Percentiles rank a stretch among this genome's conserved stretches.
Evolutionary conservation across 345 rosid genomes (phyloP).

Genomic region (Camelina laxa): DNA sequence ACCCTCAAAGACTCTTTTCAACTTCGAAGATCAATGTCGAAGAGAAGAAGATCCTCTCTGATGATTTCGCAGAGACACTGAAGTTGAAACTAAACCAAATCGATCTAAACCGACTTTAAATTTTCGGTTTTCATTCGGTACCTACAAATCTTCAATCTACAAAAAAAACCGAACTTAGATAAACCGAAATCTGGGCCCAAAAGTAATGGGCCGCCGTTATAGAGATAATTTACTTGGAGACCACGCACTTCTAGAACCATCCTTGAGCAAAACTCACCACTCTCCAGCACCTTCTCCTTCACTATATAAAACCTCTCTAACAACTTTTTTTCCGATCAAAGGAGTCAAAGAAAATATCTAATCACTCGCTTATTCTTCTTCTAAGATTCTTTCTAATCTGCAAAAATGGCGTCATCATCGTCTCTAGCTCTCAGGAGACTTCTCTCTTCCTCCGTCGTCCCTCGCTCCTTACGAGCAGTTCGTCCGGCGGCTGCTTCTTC

Average conservation of each 20-base stretch:
- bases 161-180: neutral
- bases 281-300: conserved; percentile 2
- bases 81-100: conserved; percentile 28
- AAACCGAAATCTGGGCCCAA: conserved; percentile 29
- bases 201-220: conserved; percentile 18
- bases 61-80: neutral
- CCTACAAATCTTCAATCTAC: neutral
- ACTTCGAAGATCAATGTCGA: conserved; percentile 9
- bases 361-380: neutral
- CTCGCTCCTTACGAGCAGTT: conserved; percentile 15
- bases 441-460: conserved; percentile 37
- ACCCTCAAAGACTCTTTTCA: neutral
- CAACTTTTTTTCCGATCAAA: neutral
- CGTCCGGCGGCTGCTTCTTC: conserved; percentile 36
- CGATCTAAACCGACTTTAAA: conserved; percentile 17
- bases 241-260: conserved; percentile 33
- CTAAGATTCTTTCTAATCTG: neutral
- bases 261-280: neutral
- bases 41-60: conserved; percentile 17
- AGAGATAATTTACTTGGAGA: neutral
- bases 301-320: neutral
- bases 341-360: neutral
- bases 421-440: conserved; percentile 48
- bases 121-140: conserved; percentile 19
- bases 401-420: conserved; percentile 45